Evolutionary conservation across 257 asterid species (phyloP).

Genomic region (Solanum chiquidenum): DNA sequence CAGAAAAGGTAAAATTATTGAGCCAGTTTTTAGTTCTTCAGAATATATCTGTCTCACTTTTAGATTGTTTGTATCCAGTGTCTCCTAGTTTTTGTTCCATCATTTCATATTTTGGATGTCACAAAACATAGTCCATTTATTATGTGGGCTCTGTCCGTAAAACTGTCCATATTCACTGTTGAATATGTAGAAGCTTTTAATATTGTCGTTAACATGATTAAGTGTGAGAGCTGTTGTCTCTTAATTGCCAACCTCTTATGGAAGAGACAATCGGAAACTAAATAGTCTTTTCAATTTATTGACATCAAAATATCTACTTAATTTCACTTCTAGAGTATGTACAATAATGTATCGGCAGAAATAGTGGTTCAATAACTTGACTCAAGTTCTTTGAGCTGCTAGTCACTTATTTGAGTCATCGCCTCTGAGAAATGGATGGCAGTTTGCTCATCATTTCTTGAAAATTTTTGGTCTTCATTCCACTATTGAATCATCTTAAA

Average conservation of each 20-base stretch:
- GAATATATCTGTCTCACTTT: neutral
- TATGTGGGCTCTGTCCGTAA: neutral
- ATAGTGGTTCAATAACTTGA: neutral
- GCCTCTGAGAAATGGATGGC: neutral
- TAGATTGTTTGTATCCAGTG: neutral
- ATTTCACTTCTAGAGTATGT: neutral
- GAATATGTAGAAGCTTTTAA: neutral
- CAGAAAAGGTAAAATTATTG: constrained; percentile 59
- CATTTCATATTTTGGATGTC: neutral
- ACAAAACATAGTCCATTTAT: neutral
- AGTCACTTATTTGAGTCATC: neutral
- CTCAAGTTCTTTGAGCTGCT: neutral
- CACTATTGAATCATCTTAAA: neutral
- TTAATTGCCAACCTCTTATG: neutral
- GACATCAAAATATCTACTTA: neutral
- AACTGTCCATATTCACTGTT: neutral
- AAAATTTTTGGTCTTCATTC: neutral
- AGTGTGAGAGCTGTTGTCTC: neutral
- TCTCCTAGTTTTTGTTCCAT: neutral
- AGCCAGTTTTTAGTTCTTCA: neutral
- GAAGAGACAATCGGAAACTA: neutral
- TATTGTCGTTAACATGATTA: neutral
- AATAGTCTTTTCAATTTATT: neutral
- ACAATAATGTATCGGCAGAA: neutral
- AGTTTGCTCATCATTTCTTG: neutral